Percentiles rank a stretch among this genome's conserved stretches.
Conservation (phyloP, 2,329 filamentous ascomycete genomes). For the Pyricularia grisea region DNA sequence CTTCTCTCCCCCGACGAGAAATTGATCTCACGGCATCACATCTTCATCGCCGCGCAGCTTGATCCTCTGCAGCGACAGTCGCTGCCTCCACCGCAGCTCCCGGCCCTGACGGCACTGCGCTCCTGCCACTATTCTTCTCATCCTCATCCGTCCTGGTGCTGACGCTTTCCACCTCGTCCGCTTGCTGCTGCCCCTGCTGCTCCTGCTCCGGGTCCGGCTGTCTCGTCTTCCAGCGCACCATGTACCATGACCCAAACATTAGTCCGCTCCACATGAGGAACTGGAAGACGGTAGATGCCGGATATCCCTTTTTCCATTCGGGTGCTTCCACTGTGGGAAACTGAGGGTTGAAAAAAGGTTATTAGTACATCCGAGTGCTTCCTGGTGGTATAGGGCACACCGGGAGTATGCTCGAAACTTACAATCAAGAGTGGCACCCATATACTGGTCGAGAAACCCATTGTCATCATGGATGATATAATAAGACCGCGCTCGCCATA, state of each 20-base stretch:
- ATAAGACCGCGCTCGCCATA: slow-evolving; percentile 4
- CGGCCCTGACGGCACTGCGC: not conserved
- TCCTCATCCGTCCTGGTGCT: not conserved
- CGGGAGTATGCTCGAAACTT: not conserved
- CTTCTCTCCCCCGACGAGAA: no score
- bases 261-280: slow-evolving; percentile 2
- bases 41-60: not conserved
- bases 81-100: not conserved
- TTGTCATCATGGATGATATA: slow-evolving; percentile 29
- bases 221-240: slow-evolving; percentile 4
- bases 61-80: not conserved
- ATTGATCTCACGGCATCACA: no score
- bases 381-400: no score
- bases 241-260: slow-evolving; percentile 4
- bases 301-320: slow-evolving; percentile 3
- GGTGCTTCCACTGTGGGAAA: slow-evolving; percentile 26
- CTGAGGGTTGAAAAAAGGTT: not conserved
- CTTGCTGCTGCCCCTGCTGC: not conserved
- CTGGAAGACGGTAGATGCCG: slow-evolving; percentile 2
- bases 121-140: not conserved
- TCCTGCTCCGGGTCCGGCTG: slow-evolving; percentile 1
- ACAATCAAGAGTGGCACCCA: slow-evolving; percentile 30
- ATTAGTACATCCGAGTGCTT: no score
- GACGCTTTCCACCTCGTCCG: not conserved
- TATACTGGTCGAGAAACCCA: slow-evolving; percentile 34